Evolutionary conservation across 345 rosid species (phyloP).

Genomic region (Atalantia buxifolia): DNA sequence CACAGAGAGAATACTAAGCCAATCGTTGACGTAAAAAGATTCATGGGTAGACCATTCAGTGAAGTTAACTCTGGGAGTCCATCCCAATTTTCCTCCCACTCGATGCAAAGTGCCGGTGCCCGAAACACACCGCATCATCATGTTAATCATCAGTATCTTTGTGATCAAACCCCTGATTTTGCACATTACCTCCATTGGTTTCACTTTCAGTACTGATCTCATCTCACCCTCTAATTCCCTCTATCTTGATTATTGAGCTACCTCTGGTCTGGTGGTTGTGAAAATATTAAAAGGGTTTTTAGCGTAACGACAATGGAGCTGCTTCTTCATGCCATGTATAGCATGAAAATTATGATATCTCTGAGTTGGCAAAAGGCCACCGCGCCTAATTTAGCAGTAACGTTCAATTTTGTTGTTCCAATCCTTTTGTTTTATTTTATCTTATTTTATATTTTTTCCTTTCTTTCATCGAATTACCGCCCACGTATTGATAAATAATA

Average conservation of each 20-base stretch:
- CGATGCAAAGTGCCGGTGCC: slow-evolving; percentile 16
- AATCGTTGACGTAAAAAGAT: slow-evolving; percentile 30
- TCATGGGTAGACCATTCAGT: slow-evolving; percentile 30
- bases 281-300: background rate
- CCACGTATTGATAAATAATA: background rate
- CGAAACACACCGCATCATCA: background rate
- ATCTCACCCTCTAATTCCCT: background rate
- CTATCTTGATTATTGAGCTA: background rate
- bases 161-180: background rate
- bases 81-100: slow-evolving; percentile 32
- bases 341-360: background rate
- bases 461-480: background rate
- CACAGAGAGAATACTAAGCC: slow-evolving; percentile 32
- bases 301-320: background rate
- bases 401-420: background rate
- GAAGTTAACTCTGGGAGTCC: slow-evolving; percentile 33
- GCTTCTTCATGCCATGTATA: background rate
- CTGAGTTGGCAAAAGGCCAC: slow-evolving; percentile 1
- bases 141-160: background rate
- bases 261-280: too few species aligned
- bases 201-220: background rate
- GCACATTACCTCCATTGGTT: background rate
- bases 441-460: background rate
- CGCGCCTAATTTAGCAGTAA: background rate
- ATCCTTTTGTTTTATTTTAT: too few species aligned